Percentiles rank a stretch among this genome's conserved stretches.
These are phyloP conservation scores for Lagerstroemia speciosa DNA, from an alignment of 345 rosid genomes.

Conservation along the genomic window DNA sequence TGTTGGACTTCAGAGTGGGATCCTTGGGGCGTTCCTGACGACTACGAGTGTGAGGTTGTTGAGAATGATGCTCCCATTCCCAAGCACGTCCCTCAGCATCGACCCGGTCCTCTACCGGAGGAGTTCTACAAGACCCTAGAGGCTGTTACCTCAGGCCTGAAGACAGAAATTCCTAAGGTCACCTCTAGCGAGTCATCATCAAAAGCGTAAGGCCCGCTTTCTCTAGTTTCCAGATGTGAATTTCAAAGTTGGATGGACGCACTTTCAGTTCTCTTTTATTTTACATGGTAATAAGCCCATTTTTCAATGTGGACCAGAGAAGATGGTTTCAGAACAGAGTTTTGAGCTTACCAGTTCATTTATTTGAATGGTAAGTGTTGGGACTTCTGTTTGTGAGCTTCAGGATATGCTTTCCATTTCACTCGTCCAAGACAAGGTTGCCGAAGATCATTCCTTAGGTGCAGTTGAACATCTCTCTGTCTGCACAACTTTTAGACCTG, in stretches of 20 bases:
- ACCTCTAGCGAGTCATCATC: constrained; percentile 36
- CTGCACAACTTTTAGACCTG: too few species aligned
- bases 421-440: too few species aligned
- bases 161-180: constrained; percentile 38
- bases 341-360: constrained; percentile 23
- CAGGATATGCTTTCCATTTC: not conserved
- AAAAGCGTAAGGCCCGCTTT: constrained; percentile 31
- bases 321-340: constrained; percentile 15
- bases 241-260: constrained; percentile 18
- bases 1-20: constrained; percentile 64
- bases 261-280: constrained; percentile 12
- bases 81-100: constrained; percentile 85
- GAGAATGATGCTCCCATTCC: constrained; percentile 90
- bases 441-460: too few species aligned
- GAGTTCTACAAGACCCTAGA: constrained; percentile 77
- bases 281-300: constrained; percentile 21
- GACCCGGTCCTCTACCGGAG: constrained; percentile 91
- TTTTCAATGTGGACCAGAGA: constrained; percentile 27
- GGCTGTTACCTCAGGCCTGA: constrained; percentile 24
- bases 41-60: constrained; percentile 79
- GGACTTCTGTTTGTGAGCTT: not conserved
- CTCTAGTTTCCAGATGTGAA: constrained; percentile 6
- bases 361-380: not conserved
- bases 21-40: constrained; percentile 98
- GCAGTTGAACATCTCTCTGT: too few species aligned